Conservation (phyloP, 148 eudicot species). For the Euryodendron excelsum region DNA sequence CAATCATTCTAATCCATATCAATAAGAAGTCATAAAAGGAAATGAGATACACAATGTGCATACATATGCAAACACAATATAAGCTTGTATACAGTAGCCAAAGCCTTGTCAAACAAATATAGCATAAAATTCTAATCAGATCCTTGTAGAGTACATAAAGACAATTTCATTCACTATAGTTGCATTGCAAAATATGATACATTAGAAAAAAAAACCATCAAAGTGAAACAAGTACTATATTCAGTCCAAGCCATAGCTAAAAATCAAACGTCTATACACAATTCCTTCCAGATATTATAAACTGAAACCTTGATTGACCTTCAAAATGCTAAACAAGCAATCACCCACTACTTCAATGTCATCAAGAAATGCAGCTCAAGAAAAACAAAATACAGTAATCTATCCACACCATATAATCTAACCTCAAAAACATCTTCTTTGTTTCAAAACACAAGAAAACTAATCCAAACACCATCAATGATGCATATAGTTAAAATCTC, state of each 20-base stretch:
- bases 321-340: neutral
- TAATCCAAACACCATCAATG: neutral
- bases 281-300: conserved; percentile 1
- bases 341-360: conserved; percentile 7
- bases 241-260: too few species aligned
- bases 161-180: neutral
- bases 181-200: neutral
- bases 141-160: neutral
- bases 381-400: neutral
- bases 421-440: neutral
- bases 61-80: too few species aligned
- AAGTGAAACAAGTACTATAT: neutral
- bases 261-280: neutral
- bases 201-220: neutral
- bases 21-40: neutral
- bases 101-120: neutral
- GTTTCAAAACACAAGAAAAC: neutral
- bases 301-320: neutral
- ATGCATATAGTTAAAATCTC: neutral
- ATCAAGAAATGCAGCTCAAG: neutral
- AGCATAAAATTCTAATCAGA: neutral
- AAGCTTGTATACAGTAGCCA: too few species aligned
- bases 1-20: neutral
- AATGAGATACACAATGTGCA: too few species aligned
- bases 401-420: neutral